Conservation (phyloP, 495 filamentous ascomycete species). For the Penicillium fimorum region DNA sequence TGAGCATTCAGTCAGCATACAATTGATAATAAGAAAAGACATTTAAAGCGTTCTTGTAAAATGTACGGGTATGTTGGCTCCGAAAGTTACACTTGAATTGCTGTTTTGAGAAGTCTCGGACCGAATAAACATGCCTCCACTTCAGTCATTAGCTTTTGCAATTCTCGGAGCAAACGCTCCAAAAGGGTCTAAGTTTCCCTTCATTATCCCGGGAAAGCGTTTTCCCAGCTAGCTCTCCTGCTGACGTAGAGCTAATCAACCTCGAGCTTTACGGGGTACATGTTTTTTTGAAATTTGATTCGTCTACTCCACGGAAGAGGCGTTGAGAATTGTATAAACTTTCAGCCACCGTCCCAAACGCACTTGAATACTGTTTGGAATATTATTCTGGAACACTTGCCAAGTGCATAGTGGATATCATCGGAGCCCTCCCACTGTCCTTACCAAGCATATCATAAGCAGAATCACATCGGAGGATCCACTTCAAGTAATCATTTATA, state of each 20-base stretch:
- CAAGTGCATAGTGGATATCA: constrained; percentile 1
- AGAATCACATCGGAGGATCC: neutral
- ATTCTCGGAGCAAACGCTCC: neutral
- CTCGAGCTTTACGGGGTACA: neutral
- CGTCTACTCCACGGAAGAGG: neutral
- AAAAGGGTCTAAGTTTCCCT: neutral
- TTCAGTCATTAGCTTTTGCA: neutral
- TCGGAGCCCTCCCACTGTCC: neutral
- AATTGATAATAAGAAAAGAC: too few species aligned
- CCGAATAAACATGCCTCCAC: constrained; percentile 2
- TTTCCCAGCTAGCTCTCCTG: neutral
- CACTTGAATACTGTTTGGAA: neutral
- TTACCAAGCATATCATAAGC: constrained; percentile 7
- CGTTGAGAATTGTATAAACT: neutral
- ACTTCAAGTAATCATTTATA: constrained; percentile 1
- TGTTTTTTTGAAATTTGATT: neutral
- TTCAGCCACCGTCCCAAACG: neutral
- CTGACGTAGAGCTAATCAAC: neutral
- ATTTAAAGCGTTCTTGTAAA: too few species aligned
- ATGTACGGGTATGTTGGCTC: neutral
- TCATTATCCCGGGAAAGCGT: constrained; percentile 4
- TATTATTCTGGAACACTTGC: neutral
- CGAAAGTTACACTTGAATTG: neutral
- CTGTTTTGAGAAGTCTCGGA: neutral
- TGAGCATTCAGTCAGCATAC: too few species aligned